A percentile compares a stretch with the other conserved stretches of the same genome.
Conservation (phyloP, 1,284 basidiomycete genomes). For the Melampsora americana region DNA sequence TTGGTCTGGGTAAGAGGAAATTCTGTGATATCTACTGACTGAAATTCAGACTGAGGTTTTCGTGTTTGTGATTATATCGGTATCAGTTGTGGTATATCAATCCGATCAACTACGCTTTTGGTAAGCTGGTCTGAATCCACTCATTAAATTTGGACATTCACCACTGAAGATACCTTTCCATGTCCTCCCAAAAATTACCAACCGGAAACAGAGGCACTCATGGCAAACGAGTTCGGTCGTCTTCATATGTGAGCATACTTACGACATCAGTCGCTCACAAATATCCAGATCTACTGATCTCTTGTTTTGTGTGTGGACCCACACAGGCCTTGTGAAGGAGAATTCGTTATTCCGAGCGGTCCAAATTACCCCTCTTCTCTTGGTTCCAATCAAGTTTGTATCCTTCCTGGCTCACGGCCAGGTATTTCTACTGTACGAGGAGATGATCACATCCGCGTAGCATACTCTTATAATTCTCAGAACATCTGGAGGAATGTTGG, state of each 20-base stretch:
- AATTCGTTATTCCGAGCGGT: not conserved
- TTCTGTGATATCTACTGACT: not conserved
- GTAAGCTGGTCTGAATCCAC: not conserved
- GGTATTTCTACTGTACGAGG: conserved; percentile 54
- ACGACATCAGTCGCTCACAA: not conserved
- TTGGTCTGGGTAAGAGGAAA: not conserved
- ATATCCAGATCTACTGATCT: not conserved
- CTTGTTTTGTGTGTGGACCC: not conserved
- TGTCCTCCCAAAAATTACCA: not conserved
- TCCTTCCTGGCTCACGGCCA: conserved; percentile 52
- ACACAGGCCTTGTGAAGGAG: not conserved
- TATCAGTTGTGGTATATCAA: not conserved
- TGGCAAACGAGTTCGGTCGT: conserved; percentile 5
- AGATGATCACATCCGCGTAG: conserved; percentile 52
- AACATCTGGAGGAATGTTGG: not conserved
- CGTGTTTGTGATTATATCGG: conserved; percentile 65
- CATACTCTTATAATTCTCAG: conserved; percentile 47
- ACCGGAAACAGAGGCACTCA: not conserved
- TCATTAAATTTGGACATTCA: not conserved
- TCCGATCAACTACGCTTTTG: conserved; percentile 8
- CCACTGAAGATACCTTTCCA: not conserved
- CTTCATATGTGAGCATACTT: not conserved
- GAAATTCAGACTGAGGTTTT: not conserved
- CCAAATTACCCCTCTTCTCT: conserved; percentile 45
- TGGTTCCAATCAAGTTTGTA: conserved; percentile 56